Conservation (phyloP, 768 basidiomycete genomes). For the Hirschioporus abietinus region DNA sequence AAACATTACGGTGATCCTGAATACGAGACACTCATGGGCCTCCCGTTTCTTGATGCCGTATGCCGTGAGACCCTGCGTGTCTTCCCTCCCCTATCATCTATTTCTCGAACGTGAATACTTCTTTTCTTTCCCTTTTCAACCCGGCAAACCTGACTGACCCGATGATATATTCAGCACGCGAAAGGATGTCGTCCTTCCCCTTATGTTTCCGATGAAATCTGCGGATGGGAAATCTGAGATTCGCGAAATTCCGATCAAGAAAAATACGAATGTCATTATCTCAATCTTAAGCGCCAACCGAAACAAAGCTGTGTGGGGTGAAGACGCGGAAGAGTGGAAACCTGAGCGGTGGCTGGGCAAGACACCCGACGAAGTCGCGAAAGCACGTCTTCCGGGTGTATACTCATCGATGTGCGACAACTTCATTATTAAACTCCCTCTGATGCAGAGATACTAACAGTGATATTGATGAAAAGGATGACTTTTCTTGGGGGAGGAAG, state of each 20-base stretch:
- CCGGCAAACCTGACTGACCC: background rate
- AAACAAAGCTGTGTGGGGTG: constrained; percentile 15
- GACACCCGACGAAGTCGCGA: constrained; percentile 12
- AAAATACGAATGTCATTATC: constrained; percentile 13
- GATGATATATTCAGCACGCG: constrained; percentile 22
- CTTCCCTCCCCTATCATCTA: constrained; percentile 1
- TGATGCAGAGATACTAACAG: background rate
- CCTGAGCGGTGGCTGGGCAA: constrained; percentile 19
- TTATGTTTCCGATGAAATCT: constrained; percentile 32
- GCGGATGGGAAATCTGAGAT: constrained; percentile 29
- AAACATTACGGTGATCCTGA: constrained; percentile 13
- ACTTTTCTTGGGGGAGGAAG: constrained; percentile 40
- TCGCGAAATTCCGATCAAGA: constrained; percentile 23
- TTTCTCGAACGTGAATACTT: background rate
- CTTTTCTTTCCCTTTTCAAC: background rate
- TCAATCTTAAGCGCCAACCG: constrained; percentile 13
- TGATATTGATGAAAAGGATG: constrained; percentile 26
- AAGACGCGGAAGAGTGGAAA: constrained; percentile 14
- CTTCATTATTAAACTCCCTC: background rate
- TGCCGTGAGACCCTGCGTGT: constrained; percentile 11
- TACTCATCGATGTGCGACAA: constrained; percentile 14
- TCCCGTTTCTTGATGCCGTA: constrained; percentile 26
- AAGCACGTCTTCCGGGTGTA: constrained; percentile 17
- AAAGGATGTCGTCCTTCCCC: constrained; percentile 35
- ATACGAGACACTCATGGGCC: constrained; percentile 20